Base-by-base conservation (phyloP, 495 filamentous ascomycete species). In the Monascus purpureus region DNA sequence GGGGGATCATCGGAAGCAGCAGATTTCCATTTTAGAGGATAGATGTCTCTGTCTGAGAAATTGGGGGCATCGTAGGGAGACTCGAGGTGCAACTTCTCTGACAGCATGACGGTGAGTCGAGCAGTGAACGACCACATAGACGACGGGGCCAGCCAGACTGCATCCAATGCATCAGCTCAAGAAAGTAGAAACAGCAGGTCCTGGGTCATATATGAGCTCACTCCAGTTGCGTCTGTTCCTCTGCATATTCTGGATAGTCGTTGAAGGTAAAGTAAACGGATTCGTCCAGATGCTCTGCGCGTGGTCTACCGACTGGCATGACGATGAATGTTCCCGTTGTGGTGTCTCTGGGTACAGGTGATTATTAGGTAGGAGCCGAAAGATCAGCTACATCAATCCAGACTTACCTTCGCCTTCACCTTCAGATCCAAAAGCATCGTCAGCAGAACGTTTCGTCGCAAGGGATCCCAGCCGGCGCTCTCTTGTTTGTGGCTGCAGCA, bases 81-180 rank as follows among this genome's bases (percentile, higher is more conserved):
- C 4, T 46, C 33, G 0, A 44, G 22, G n/a, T 38, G 14, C 0
- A 52, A 40, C n/a, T 44, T 47, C 28, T 51, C 43, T 8, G 43
- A 39, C 36, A 56, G 47, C 45, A 56, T 53, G 18, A 49, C 8
- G 4, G 35, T 38, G 1, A 56, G 42, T 25, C 52, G 49, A 11
- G 44, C 32, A 3, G 47, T 53, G 30, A 56, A 38, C 16, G 49
- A 53, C 52, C 52, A 56, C 13, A 39, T 13, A 6, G 52, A 56
- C 1, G 46, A 38, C 1, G 49, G 52, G 2, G 52, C 46, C 8
- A 55, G 39, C 52, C 52, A 55, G 14, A 45, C 52, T 55, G 29
- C n/a, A n/a, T n/a, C n/a, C n/a, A n/a, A n/a, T n/a, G n/a, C n/a
- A n/a, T n/a, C n/a, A n/a, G n/a, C n/a, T n/a, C n/a, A n/a, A n/a